These are phyloP conservation scores for Trichoderma reesei DNA, from an alignment of 495 filamentous ascomycete species.

Conservation along the genomic window DNA sequence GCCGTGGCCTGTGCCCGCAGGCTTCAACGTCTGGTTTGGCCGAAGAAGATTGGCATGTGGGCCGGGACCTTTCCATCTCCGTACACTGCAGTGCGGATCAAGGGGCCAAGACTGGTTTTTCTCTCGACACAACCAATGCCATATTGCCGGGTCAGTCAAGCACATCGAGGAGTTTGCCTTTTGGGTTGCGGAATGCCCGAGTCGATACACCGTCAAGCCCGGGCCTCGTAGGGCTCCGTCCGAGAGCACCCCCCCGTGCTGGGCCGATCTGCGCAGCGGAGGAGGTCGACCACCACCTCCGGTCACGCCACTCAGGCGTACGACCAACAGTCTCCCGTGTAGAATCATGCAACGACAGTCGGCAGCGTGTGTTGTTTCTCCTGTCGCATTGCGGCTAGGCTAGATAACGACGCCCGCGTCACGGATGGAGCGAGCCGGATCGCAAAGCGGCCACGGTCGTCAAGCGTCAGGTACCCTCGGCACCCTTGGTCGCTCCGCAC, in stretches of 20 bases:
- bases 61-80: background rate
- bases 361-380: background rate
- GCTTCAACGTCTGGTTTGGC: too few relatives aligned
- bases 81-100: background rate
- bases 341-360: background rate
- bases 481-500: background rate
- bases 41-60: background rate
- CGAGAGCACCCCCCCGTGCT: background rate
- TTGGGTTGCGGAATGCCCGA: background rate
- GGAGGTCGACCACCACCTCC: background rate
- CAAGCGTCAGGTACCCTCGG: background rate
- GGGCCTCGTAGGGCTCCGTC: background rate
- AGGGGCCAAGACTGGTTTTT: background rate
- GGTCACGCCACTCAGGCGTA: background rate
- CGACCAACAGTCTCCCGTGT: background rate
- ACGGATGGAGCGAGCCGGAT: background rate
- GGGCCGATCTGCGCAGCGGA: background rate
- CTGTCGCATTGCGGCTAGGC: background rate
- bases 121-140: too few relatives aligned
- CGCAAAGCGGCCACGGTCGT: background rate
- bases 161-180: background rate
- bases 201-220: background rate
- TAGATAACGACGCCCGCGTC: background rate
- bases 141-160: too few relatives aligned
- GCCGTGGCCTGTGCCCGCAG: too few relatives aligned